Evolutionary conservation across 305 asterid species (phyloP), one percentile per base, ranked within the genome.

Genomic region (Fraxinus nigra): DNA sequence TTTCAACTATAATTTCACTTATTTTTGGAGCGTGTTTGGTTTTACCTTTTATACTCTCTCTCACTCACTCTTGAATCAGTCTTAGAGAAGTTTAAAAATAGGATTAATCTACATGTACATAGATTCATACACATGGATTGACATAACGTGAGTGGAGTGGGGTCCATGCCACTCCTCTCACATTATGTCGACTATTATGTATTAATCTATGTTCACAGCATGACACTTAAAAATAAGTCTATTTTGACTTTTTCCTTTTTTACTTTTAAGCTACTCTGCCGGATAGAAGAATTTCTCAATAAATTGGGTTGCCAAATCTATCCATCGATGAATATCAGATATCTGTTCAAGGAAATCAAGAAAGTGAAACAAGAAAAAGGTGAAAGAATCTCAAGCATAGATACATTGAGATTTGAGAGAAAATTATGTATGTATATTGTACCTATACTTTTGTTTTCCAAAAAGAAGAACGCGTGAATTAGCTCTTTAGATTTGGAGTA

Each of bases 1-100:
- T 83, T 82, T 70, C 90, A 85, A 85, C 87, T 85, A 80, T 83
- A 80, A 78, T 84, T 75, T 14, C 61, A 16, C 61, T 48, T 48
- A 16, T 48, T 16, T 48, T 16, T 48, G 61, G 22, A 16, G 8
- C 22, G n/a, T 51, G 63, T 51, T 51, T 51, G 9, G 9, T 51
- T 51, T 16, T 51, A 51, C 63, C 63, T 51, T 51, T 51, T 16
- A n/a, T 51, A 51, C 7, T 48, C 59, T 43, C n/a, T 11, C 16
- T 11, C 14, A 11, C 54, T 43, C n/a, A 11, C 54, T 10, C 54
- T 43, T 40, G 51, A 40, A 2, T 3, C 51, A 14, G 51, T 40
- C 51, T 0, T 0, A 40, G 51, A 40, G 51, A 40, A 40, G 16
- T 40, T 40, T 40, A 40, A 40, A 40, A 40, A 40, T 40, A 40